Evolutionary conservation across 176 grass and related monocot genomes (phyloP).

Genomic region (Hyparrhenia diplandra): DNA sequence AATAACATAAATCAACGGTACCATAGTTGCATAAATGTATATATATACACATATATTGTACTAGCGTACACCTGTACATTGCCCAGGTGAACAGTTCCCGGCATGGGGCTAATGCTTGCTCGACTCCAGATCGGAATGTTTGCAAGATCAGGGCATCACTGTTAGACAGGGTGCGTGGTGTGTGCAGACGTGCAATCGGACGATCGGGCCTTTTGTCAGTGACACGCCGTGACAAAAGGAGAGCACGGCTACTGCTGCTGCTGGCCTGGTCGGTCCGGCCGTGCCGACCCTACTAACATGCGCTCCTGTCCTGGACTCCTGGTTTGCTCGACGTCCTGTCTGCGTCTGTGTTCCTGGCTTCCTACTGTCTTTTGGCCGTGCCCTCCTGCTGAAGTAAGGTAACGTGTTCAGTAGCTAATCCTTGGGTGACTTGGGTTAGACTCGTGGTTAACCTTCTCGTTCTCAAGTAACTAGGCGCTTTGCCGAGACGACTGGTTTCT

Average conservation of each 20-base stretch:
- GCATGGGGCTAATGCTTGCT: neutral
- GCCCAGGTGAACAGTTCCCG: neutral
- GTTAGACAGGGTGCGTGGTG: neutral
- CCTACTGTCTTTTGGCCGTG: neutral
- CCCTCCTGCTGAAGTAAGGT: neutral
- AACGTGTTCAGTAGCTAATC: neutral
- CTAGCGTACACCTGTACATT: neutral
- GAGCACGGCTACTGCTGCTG: neutral
- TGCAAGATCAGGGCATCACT: neutral
- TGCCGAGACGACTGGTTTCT: conserved; percentile 1
- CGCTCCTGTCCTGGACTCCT: conserved; percentile 8
- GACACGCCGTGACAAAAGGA: conserved; percentile 13
- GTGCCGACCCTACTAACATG: conserved; percentile 48
- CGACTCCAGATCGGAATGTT: neutral
- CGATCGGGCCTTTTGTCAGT: neutral
- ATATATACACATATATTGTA: no score
- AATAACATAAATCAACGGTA: conserved; percentile 17
- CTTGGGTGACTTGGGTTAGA: neutral
- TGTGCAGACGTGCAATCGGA: neutral
- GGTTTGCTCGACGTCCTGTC: conserved; percentile 14
- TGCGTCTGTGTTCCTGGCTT: neutral
- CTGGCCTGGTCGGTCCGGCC: neutral
- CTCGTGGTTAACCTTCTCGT: neutral
- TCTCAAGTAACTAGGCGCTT: conserved; percentile 19
- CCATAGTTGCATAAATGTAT: no score